Base-by-base conservation (phyloP, 495 filamentous ascomycete species). In the Mytilinidion resinicola region DNA sequence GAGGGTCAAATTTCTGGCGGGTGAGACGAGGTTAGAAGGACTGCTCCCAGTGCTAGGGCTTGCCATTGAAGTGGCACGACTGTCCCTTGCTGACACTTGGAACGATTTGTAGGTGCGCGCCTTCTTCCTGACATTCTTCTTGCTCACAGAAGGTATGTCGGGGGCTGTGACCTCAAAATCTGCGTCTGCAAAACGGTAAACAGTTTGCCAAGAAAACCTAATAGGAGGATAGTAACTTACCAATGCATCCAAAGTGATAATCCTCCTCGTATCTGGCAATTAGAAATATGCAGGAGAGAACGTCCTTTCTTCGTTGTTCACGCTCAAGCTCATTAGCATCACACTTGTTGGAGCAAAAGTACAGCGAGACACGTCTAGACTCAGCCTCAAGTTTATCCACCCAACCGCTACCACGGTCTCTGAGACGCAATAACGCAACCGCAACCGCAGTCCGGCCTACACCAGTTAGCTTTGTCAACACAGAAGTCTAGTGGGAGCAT, bases 401-500 rank as follows among this genome's bases (percentile, higher is more conserved):
- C 51, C 51, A 53, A 15, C 19, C 30, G 14, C 19, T 34, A 9
- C 33, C 33, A 11, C 51, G 14, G 11, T 37, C 34, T 17, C 51
- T 37, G n/a, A 53, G 21, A 37, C 46, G 46, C 14, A 49, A 30
- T 25, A 53, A n/a, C 10, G 14, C 15, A 51, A 57, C 5, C 1
- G 55, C 75, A 12, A 85, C 66, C 47, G 73, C 74, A 19, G 66
- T 66, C 3, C 75, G 73, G 38, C 68, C 73, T 74, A 43, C 33
- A 41, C 10, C 15, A 36, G 51, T 53, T 50, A 17, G 63, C 82
- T 71, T 72, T 1, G 46, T n/a, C 20, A 9, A 10, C 8, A 25
- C 8, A 11, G 2, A 10, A 1, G 8, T 14, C 8, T 49, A 12
- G 46, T 1, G 3, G 17, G 9, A 4, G 21, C 46, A 25, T 49